Conservation (phyloP, 2,329 filamentous ascomycete genomes). For the Trichoderma sp. region DNA sequence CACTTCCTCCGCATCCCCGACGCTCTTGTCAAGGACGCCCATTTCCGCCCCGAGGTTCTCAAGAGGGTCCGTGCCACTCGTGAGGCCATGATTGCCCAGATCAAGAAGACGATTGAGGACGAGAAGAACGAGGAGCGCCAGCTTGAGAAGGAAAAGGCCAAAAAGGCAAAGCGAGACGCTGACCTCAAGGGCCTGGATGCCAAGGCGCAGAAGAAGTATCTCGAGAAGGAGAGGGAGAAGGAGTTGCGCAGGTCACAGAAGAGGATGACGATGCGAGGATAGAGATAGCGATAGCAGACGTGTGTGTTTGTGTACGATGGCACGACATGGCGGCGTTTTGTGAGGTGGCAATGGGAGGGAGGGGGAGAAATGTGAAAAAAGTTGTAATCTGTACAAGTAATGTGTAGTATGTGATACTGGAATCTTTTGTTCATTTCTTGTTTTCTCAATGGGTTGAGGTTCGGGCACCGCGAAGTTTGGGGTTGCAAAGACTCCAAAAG, state of each 20-base stretch:
- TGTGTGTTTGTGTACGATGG: background rate
- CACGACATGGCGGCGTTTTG: background rate
- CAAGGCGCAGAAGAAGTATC: conserved; percentile 80
- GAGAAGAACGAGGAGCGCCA: conserved; percentile 76
- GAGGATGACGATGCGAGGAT: conserved; percentile 53
- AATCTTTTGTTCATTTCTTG: background rate
- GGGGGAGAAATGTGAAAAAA: background rate
- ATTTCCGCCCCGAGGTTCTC: conserved; percentile 86
- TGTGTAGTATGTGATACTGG: conserved; percentile 19
- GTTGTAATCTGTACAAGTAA: conserved; percentile 16
- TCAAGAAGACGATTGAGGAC: conserved; percentile 76
- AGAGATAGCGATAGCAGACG: conserved; percentile 35
- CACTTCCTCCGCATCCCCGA: conserved; percentile 86
- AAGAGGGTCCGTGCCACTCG: conserved; percentile 79
- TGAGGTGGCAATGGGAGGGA: background rate
- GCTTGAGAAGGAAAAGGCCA: conserved; percentile 67
- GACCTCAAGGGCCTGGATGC: conserved; percentile 73
- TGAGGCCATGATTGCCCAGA: conserved; percentile 74
- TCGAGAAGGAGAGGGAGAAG: conserved; percentile 77
- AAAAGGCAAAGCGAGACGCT: conserved; percentile 86
- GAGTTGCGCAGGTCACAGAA: conserved; percentile 56
- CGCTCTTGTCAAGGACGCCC: conserved; percentile 68
- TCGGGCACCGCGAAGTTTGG: background rate
- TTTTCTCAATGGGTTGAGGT: background rate
- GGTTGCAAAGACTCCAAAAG: background rate